A percentile compares a stretch with the other conserved stretches of the same genome.
These are phyloP conservation scores for Stagonosporopsis rhizophila DNA, from an alignment of 2,329 filamentous ascomycete species.

Conservation along the genomic window DNA sequence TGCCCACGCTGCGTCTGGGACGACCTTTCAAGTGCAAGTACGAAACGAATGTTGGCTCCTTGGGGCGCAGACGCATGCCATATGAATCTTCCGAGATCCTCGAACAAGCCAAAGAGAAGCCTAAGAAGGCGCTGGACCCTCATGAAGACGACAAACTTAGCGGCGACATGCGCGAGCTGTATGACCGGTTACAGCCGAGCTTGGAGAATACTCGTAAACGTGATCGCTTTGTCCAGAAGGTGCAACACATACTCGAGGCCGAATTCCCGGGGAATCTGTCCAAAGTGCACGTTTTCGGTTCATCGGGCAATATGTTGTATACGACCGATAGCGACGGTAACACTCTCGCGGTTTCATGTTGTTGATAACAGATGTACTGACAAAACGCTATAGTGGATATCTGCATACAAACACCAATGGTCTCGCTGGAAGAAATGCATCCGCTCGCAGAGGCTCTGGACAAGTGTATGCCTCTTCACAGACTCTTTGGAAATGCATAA, in stretches of 20 bases:
- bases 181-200: constrained; percentile 83
- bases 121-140: constrained; percentile 61
- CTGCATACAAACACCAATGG: constrained; percentile 92
- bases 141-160: constrained; percentile 64
- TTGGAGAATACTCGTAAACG: constrained; percentile 78
- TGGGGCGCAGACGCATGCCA: constrained; percentile 84
- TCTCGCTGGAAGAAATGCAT: constrained; percentile 87
- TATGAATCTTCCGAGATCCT: constrained; percentile 89
- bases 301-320: constrained; percentile 92
- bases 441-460: constrained; percentile 85
- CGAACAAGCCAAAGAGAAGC: constrained; percentile 70
- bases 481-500: not conserved
- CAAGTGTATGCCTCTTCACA: constrained; percentile 65
- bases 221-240: constrained; percentile 78
- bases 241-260: constrained; percentile 85
- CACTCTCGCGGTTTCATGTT: constrained; percentile 31
- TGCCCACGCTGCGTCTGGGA: constrained; percentile 70
- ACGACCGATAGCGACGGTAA: constrained; percentile 95
- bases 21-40: constrained; percentile 76
- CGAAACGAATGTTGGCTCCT: constrained; percentile 79
- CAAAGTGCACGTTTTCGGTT: constrained; percentile 93
- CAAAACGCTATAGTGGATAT: constrained; percentile 80
- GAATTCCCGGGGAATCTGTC: constrained; percentile 94
- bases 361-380: constrained; percentile 29
- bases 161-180: constrained; percentile 84